Conservation (phyloP, 2,329 filamentous ascomycete species). For the Colletotrichum higginsianum region DNA sequence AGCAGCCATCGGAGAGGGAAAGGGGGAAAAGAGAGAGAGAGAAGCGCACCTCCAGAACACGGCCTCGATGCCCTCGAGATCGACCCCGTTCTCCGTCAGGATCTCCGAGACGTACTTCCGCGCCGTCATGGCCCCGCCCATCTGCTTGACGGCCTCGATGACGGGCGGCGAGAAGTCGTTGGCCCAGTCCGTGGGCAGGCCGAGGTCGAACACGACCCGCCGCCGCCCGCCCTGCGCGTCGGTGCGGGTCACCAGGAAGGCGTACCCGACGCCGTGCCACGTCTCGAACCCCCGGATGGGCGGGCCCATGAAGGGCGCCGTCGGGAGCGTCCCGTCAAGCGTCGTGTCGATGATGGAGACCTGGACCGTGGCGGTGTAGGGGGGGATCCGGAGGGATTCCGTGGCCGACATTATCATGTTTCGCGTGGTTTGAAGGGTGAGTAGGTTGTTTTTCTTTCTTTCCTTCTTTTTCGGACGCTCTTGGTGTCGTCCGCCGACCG, state of each 20-base stretch:
- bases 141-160: not conserved
- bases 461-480: too few species aligned
- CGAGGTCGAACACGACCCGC: constrained; percentile 13
- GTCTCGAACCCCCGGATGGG: constrained; percentile 16
- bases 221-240: not conserved
- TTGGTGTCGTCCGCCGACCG: not conserved
- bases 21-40: too few species aligned
- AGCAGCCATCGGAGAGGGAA: not conserved
- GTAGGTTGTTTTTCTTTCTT: too few species aligned
- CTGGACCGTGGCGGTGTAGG: not conserved
- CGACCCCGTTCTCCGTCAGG: constrained; percentile 1
- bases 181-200: constrained; percentile 7
- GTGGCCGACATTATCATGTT: not conserved
- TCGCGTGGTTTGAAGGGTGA: too few species aligned
- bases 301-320: constrained; percentile 15
- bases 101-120: constrained; percentile 29
- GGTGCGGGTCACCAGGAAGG: constrained; percentile 7
- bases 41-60: constrained; percentile 45
- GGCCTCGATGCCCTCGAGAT: constrained; percentile 39
- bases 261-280: constrained; percentile 14
- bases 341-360: constrained; percentile 26
- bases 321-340: constrained; percentile 2
- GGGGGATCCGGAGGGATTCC: constrained; percentile 1
- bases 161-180: constrained; percentile 4
- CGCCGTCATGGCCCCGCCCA: not conserved